A percentile compares a stretch with the other conserved stretches of the same genome.
Evolutionary conservation across 371 early-diverging fungal genomes (phyloP).

Genomic region (Apophysomyces ossiformis): DNA sequence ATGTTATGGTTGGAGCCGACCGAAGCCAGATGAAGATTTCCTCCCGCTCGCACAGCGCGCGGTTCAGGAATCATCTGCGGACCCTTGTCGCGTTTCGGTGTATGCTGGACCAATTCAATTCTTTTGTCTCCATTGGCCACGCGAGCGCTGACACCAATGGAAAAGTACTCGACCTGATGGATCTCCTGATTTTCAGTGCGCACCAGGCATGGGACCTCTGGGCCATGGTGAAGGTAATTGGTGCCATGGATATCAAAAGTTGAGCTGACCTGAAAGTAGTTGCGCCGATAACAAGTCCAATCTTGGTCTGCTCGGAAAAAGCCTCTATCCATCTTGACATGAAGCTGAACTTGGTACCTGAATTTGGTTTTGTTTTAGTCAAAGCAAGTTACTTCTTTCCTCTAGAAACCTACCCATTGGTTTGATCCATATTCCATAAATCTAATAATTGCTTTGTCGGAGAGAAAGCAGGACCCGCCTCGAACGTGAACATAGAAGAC

Average conservation of each 20-base stretch:
- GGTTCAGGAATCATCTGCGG: conserved; percentile 76
- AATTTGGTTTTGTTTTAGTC: not conserved
- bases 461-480: conserved; percentile 51
- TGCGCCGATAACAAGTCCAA: conserved; percentile 94
- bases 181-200: conserved; percentile 40
- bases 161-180: conserved; percentile 55
- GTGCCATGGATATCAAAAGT: conserved; percentile 63
- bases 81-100: conserved; percentile 90
- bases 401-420: conserved; percentile 36
- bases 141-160: conserved; percentile 69
- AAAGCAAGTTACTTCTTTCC: not conserved
- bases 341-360: conserved; percentile 54
- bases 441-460: conserved; percentile 46
- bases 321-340: conserved; percentile 77
- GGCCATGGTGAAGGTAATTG: conserved; percentile 38
- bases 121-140: conserved; percentile 60
- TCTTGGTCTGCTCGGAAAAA: conserved; percentile 78
- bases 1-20: conserved; percentile 47
- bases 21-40: conserved; percentile 43
- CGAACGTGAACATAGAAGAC: conserved; percentile 52
- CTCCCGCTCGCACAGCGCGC: conserved; percentile 57
- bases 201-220: conserved; percentile 62
- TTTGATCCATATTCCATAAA: conserved; percentile 49
- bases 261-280: conserved; percentile 87
- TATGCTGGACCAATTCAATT: conserved; percentile 86